Percentiles rank a stretch among this genome's conserved stretches.
Evolutionary conservation across 148 eudicot species (phyloP).

Genomic region (Silene uniflora): DNA sequence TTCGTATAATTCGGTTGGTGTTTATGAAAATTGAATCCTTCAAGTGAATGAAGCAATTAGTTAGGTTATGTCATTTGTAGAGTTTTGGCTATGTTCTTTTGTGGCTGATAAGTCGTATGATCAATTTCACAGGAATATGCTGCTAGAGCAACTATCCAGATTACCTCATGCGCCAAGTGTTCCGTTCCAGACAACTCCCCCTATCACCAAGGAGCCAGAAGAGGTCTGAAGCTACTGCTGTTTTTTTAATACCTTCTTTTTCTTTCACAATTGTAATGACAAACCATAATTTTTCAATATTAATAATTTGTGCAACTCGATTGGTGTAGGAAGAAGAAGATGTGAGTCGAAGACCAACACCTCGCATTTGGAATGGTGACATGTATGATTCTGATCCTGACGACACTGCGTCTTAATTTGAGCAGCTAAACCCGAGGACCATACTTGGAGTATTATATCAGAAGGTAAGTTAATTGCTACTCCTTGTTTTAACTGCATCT

Average conservation of each 20-base stretch:
- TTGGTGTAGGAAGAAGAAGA: conserved; percentile 41
- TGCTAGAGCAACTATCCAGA: conserved; percentile 76
- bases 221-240: conserved; percentile 41
- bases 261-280: neutral
- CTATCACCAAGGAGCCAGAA: conserved; percentile 55
- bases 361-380: conserved; percentile 73
- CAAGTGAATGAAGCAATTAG: neutral
- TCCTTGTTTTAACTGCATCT: neutral
- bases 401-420: conserved; percentile 36
- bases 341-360: conserved; percentile 55
- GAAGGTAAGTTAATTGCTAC: conserved; percentile 23
- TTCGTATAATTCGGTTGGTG: neutral
- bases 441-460: conserved; percentile 21
- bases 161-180: conserved; percentile 74
- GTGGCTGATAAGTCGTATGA: conserved; percentile 7
- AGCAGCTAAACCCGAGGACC: neutral
- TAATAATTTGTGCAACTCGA: conserved; percentile 12
- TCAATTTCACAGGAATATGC: conserved; percentile 52
- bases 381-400: conserved; percentile 70
- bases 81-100: neutral
- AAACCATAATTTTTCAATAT: neutral
- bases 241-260: neutral
- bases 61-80: neutral
- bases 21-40: neutral
- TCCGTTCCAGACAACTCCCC: conserved; percentile 63